Evolutionary conservation across 2,329 filamentous ascomycete species (phyloP), one percentile per base, ranked within the genome.

Genomic region (Fusarium odoratissimum): DNA sequence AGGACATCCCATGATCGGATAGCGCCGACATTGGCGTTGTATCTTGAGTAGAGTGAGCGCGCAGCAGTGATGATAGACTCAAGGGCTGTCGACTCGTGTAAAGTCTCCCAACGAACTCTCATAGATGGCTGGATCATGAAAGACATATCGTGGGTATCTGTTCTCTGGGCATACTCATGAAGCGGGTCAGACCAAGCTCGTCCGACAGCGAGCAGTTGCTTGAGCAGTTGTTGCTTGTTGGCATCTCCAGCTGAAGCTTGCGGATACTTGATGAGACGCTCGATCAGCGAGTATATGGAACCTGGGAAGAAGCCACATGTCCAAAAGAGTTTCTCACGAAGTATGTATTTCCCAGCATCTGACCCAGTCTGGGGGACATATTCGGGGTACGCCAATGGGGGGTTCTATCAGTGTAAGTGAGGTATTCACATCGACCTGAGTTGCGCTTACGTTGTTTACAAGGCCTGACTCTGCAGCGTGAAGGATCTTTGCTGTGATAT

Each of bases 91-190:
- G 68, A 51, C 45, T 85, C 82, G 1, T 81, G 80, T 1, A 82
- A 80, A 10, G 87, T 77, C 41, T 87, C 84, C 84, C 85, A 88
- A 8, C 84, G 81, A 19, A 83, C 83, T 41, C 84, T 84, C 57
- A 87, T 79, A 3, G 84, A 84, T 0, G 86, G 86, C 28, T 85
- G 82, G 7, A 88, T 84, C 71, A 89, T 88, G 69, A 89, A 89
- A 0, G 84, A 85, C 79, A 89, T 83, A 54, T 89, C 87, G 60
- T 89, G 87, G 0, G 86, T 89, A 60, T 88, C 85, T 8, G 81
- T 87, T 8, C 84, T 80, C 79, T 37, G 62, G 28, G 69, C 82
- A 63, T 65, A 72, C 8, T 59, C 57, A 21, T 75, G 82, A 0
- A 85, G 72, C 0, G 82, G 82, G 6, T 77, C 79, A 5, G 80